These are phyloP conservation scores for Tylopilus plumbeoviolaceoides DNA, from an alignment of 768 basidiomycete genomes.

Conservation along the genomic window DNA sequence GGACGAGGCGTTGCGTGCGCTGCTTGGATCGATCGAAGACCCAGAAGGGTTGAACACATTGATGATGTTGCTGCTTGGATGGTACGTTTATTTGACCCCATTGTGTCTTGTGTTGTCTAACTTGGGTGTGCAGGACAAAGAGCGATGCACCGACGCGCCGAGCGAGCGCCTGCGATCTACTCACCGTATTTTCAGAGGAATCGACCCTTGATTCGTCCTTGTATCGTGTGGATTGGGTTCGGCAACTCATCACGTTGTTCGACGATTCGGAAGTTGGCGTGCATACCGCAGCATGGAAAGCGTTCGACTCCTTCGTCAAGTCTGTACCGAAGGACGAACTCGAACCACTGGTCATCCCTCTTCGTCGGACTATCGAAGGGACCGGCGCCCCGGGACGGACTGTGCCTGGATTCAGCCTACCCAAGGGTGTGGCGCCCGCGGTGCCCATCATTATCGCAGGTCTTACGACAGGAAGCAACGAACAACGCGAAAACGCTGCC, in stretches of 20 bases:
- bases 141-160: slow-evolving; percentile 65
- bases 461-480: slow-evolving; percentile 90
- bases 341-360: slow-evolving; percentile 84
- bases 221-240: slow-evolving; percentile 93
- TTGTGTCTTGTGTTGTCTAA: slow-evolving; percentile 22
- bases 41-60: slow-evolving; percentile 85
- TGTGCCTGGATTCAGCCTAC: slow-evolving; percentile 83
- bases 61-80: slow-evolving; percentile 85
- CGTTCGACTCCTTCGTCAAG: slow-evolving; percentile 86
- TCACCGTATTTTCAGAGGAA: slow-evolving; percentile 79
- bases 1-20: slow-evolving; percentile 67
- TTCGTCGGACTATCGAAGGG: slow-evolving; percentile 83
- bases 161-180: slow-evolving; percentile 73
- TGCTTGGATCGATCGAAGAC: slow-evolving; percentile 78
- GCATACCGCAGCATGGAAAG: slow-evolving; percentile 76
- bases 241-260: slow-evolving; percentile 77
- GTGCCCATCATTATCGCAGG: slow-evolving; percentile 90
- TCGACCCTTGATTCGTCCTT: slow-evolving; percentile 77
- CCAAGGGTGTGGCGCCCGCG: slow-evolving; percentile 78
- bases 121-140: slow-evolving; percentile 60
- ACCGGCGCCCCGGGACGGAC: slow-evolving; percentile 70
- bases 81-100: slow-evolving; percentile 40
- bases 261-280: slow-evolving; percentile 76
- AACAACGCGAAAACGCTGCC: slow-evolving; percentile 92
- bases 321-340: slow-evolving; percentile 89